Conservation (phyloP, 2,329 filamentous ascomycete species). For the Cadophora sp. region DNA sequence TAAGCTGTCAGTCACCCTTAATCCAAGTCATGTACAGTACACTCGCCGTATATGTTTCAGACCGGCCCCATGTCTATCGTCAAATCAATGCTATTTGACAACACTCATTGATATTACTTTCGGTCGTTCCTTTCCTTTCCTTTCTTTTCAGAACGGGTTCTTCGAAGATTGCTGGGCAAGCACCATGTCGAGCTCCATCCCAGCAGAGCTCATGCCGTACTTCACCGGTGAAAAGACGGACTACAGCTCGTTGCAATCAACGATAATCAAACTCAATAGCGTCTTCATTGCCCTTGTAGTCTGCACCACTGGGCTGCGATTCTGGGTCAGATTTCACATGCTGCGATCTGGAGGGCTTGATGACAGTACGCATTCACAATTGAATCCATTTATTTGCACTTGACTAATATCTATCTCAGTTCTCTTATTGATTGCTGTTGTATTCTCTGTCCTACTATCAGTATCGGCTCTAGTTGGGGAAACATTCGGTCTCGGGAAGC, state of each 20-base stretch:
- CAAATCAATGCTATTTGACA: not conserved
- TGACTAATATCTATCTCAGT: not conserved
- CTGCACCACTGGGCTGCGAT: not conserved
- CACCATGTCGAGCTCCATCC: not conserved
- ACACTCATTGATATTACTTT: not conserved
- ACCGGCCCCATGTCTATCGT: not conserved
- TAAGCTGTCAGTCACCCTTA: not conserved
- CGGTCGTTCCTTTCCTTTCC: not conserved
- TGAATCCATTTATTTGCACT: not conserved
- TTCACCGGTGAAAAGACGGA: not conserved
- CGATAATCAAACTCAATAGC: not conserved
- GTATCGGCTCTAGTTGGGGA: not conserved
- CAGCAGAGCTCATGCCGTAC: not conserved
- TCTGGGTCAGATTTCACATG: conserved; percentile 5
- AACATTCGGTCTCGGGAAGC: not conserved
- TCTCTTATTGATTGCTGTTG: not conserved
- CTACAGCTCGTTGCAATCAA: not conserved
- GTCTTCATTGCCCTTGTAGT: not conserved
- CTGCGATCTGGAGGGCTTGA: conserved; percentile 3
- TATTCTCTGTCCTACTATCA: not conserved
- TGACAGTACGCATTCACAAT: not conserved
- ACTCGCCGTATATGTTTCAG: not conserved
- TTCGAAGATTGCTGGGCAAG: not conserved
- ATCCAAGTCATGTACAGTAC: not conserved
- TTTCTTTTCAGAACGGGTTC: not conserved